Base-by-base conservation (phyloP, 1,284 basidiomycete species). In the Pholiota adiposa region DNA sequence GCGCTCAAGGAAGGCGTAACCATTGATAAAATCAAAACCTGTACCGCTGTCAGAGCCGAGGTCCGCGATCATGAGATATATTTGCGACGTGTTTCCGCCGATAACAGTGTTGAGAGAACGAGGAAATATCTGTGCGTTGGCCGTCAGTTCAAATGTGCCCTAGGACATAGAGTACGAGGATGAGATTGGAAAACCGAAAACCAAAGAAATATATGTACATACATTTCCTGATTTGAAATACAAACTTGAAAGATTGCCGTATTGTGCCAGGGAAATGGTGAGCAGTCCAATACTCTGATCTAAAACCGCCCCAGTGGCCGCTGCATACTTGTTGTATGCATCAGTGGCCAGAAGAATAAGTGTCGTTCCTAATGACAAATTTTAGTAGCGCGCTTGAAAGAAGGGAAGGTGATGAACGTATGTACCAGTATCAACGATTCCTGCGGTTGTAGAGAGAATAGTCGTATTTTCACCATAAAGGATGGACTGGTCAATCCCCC, bases 121-220 rank as follows among this genome's bases (percentile, higher is more conserved):
- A n/a, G 85, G 84, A 82, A 82, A 87, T 66, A 85, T 79, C 75
- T 87, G 85, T n/a, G 84, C 85, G 64, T 87, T 83, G 9, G 83
- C 69, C 11, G 80, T 83, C 51, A 86, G 66, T 69, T 82, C 79
- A 66, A 78, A 83, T 16, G 76, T 74, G 9, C 57, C 65, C 77
- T 79, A 27, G 40, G 51, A 4, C 21, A 41, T 51, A 14, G 18
- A 12, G n/a, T 33, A 29, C 21, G 56, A 38, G 18, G 4, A 43
- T 43, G n/a, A 46, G 44, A 46, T 54, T 21, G 14, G 16, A 25
- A 31, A 9, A 16, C 31, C 3, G 25, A 31, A 34, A 21, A 16
- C 46, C 16, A 18, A 52, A 7, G 34, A 43, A 25, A 19, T 29
- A 48, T 5, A 31, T 31, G 41, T 31, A 21, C 43, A 7, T 66